A percentile compares a stretch with the other conserved stretches of the same genome.
Conservation (phyloP, 164 flowering plant species). For the Chimonanthus salicifolius region DNA sequence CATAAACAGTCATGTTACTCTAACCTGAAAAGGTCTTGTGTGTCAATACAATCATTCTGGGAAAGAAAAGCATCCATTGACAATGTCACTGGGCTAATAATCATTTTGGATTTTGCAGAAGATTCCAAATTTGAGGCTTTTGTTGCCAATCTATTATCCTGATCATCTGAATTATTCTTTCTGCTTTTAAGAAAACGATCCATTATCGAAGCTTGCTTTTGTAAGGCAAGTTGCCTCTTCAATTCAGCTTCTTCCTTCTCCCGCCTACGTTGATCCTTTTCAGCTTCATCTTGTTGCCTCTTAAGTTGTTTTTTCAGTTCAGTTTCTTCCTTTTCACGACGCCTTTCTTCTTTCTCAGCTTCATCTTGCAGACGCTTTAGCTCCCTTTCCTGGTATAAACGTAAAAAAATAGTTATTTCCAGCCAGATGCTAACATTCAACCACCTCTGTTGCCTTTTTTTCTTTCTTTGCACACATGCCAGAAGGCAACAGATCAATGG, state of each 20-base stretch:
- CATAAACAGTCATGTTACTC: background rate
- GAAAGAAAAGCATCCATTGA: slow-evolving; percentile 58
- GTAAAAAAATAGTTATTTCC: background rate
- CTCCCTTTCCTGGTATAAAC: slow-evolving; percentile 65
- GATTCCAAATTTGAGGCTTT: slow-evolving; percentile 20
- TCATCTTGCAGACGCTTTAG: slow-evolving; percentile 59
- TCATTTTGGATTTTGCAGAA: slow-evolving; percentile 18
- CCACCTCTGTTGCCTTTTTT: background rate
- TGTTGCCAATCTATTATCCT: slow-evolving; percentile 23
- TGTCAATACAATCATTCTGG: slow-evolving; percentile 19
- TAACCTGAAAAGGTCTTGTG: slow-evolving; percentile 48
- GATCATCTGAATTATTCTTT: slow-evolving; percentile 25
- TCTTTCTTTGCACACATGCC: background rate
- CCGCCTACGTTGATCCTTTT: slow-evolving; percentile 54
- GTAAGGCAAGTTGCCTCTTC: slow-evolving; percentile 53
- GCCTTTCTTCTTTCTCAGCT: slow-evolving; percentile 61
- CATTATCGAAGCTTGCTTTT: slow-evolving; percentile 92
- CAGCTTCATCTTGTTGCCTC: slow-evolving; percentile 34
- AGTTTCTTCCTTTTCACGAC: slow-evolving; percentile 66
- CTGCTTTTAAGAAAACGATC: slow-evolving; percentile 75
- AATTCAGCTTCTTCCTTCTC: slow-evolving; percentile 71
- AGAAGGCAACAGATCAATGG: background rate
- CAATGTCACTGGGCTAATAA: slow-evolving; percentile 33
- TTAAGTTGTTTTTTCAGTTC: slow-evolving; percentile 44
- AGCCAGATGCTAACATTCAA: background rate